These are phyloP conservation scores for Dryadomyces quercivorus DNA, from an alignment of 2,329 filamentous ascomycete genomes.

Conservation along the genomic window DNA sequence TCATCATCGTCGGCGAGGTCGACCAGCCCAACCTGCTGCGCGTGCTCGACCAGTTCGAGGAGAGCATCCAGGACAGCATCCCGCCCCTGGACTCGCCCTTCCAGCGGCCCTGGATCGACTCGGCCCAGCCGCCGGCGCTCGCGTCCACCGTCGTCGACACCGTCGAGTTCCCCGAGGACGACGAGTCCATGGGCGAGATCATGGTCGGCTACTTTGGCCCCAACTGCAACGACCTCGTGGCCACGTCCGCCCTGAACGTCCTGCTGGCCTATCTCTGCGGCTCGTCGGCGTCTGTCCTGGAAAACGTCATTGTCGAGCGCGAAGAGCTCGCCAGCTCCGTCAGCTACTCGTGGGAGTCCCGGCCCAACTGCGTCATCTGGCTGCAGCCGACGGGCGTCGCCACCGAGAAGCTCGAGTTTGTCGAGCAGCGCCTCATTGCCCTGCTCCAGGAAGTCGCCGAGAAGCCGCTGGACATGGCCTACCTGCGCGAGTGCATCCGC, in stretches of 20 bases:
- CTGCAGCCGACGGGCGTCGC: constrained; percentile 79
- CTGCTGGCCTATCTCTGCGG: constrained; percentile 80
- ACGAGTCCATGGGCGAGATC: constrained; percentile 86
- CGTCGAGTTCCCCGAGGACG: constrained; percentile 90
- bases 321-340: constrained; percentile 86
- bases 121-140: constrained; percentile 61
- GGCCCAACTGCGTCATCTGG: constrained; percentile 74
- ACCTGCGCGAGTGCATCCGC: constrained; percentile 77
- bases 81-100: constrained; percentile 65
- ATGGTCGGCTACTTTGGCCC: constrained; percentile 81
- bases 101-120: constrained; percentile 84
- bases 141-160: constrained; percentile 61
- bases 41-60: constrained; percentile 80
- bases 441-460: constrained; percentile 69
- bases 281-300: constrained; percentile 82
- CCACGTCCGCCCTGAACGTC: constrained; percentile 63
- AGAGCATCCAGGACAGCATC: constrained; percentile 71
- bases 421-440: constrained; percentile 76
- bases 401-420: constrained; percentile 70
- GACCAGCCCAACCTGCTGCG: constrained; percentile 69
- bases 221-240: constrained; percentile 56
- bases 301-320: constrained; percentile 85
- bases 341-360: constrained; percentile 63
- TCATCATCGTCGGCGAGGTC: constrained; percentile 86
- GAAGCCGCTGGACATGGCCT: constrained; percentile 77